These are phyloP conservation scores for Cystobasidium ongulense DNA, from an alignment of 768 basidiomycete genomes.

Conservation along the genomic window DNA sequence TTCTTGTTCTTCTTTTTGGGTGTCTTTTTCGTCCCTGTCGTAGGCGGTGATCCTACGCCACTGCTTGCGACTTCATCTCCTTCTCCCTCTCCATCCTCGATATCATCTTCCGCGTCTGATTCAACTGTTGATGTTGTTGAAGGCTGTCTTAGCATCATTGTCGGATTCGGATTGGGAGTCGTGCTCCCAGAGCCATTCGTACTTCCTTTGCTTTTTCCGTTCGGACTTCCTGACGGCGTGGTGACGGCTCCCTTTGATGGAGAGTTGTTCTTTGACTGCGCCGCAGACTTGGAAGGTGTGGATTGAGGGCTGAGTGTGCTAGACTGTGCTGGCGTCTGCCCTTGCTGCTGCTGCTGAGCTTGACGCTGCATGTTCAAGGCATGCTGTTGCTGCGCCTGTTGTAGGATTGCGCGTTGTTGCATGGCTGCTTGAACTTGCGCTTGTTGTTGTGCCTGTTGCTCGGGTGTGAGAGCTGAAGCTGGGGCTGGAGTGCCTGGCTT, in stretches of 20 bases:
- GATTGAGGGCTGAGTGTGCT: background rate
- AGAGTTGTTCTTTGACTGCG: background rate
- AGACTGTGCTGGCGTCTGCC: background rate
- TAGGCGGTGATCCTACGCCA: background rate
- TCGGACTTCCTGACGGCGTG: background rate
- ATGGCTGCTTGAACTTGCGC: conserved; percentile 2
- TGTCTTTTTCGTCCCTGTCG: conserved; percentile 10
- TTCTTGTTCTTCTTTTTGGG: conserved; percentile 28
- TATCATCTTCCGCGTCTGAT: conserved; percentile 13
- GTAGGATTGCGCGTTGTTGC: background rate
- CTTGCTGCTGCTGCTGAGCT: background rate
- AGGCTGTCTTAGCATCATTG: background rate
- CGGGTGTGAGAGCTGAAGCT: background rate
- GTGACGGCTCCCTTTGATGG: background rate
- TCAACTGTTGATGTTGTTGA: conserved; percentile 4
- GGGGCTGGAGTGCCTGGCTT: conserved; percentile 14
- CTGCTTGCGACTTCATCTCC: background rate
- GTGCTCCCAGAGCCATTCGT: background rate
- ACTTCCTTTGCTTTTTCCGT: background rate
- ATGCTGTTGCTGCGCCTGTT: conserved; percentile 1
- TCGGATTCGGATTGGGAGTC: background rate
- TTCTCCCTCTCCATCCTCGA: background rate
- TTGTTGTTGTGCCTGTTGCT: no score
- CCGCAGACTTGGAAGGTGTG: background rate
- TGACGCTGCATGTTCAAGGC: background rate